Base-by-base conservation (phyloP, 2,329 filamentous ascomycete species). In the Aspergillus sp. region DNA sequence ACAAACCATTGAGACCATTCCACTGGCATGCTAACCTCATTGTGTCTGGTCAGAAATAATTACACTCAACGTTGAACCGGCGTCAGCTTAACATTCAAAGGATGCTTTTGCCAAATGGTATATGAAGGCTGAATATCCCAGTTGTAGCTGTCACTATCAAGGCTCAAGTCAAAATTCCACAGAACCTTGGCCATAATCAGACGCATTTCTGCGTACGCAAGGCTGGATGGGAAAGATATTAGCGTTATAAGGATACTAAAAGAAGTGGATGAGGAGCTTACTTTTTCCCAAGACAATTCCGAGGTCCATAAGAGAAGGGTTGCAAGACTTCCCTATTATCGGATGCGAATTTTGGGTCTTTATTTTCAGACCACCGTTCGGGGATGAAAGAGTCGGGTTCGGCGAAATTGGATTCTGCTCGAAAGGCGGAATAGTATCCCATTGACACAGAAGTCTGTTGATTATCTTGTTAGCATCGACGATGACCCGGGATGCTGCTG, bases 201-300 rank as follows among this genome's bases (percentile, higher is more conserved):
- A 11, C 40, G 40, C 49, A 46, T 46, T 39, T 51, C 47, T 4
- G 40, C 38, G 33, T 47, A 49, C 5, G 40, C 47, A 9, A 49
- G 43, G 26, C 45, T 49, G 27, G 4, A 13, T 1, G 7, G n/a
- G 13, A 19, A 19, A 19, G 19, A 19, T 19, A 19, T 36, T 27
- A 33, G 28, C 30, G 11, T 3, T 29, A 28, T 19, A 6, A 9
- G 13, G 7, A 13, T n/a, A 35, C 13, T 10, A 26, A n/a, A 28
- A 27, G 5, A 7, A 13, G 8, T 12, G 7, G 29, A 11, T 3
- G n/a, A 13, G 19, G 3, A 9, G 35, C 44, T 28, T 40, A 47
- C 47, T 47, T 51, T 33, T 37, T 45, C 5, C 49, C 49, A 5
- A 51, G 8, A 13, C 44, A 49, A 9, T 45, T 46, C 5, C 49